Evolutionary conservation across 2,329 filamentous ascomycete species (phyloP), one percentile per base, ranked within the genome.

Genomic region (Botrytis fragariae): DNA sequence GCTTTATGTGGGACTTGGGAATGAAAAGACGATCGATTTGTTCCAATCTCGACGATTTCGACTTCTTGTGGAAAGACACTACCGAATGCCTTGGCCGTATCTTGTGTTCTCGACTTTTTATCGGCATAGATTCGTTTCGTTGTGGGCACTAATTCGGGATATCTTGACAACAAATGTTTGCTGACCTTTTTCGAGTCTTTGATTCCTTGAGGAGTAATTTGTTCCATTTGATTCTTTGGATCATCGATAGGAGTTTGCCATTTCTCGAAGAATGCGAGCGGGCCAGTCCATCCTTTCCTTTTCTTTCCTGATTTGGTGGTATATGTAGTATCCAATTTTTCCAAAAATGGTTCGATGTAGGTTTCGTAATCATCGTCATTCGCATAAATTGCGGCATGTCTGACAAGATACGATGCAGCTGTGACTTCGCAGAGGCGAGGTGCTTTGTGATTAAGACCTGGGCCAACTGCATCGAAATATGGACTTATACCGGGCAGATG

Each of bases 401-500:
- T 82, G 32, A 86, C 81, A 10, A 87, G 83, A 75, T 86, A 86
- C 10, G 85, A 82, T 7, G 84, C 85, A 68, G 83, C 80, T 18
- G 83, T 85, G 39, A 86, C 84, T 76, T 85, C 84, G 81, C 85
- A 87, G 18, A 62, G 45, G 32, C 51, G 62, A 10, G 71, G 71
- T 29, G 71, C 71, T 29, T 39, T 84, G 74, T 87, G 83, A 51
- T 77, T 73, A 4, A 80, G 73, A 16, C 79, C 78, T 25, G 76
- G 76, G 2, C 79, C 79, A 51, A 79, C 73, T 0, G 87, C 84
- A 76, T 88, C 87, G 71, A 88, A 89, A 77, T 89, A 89, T 0
- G 87, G 87, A 1, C 86, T 83, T 9, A 88, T 86, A n/a, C 87
- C 87, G 0, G 84, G 84, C 16, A 89, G 82, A 71, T 89, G 87